Percentiles rank a stretch among this genome's conserved stretches.
Conservation (phyloP, 108 stramenopile genomes). For the Parietichytrium sp. region DNA sequence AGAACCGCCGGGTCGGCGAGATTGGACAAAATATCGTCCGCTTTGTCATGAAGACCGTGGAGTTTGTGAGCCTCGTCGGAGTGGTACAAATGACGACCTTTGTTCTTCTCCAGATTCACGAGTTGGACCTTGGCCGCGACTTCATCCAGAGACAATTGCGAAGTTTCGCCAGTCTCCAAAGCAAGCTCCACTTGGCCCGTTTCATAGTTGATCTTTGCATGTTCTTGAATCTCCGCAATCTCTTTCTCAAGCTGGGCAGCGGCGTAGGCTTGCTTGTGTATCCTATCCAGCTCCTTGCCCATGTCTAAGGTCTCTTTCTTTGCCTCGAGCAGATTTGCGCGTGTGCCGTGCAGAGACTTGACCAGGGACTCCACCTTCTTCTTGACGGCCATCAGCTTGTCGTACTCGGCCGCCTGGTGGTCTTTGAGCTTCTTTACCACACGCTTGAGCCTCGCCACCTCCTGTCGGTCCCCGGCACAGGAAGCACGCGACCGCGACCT, state of each 20-base stretch:
- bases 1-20: conserved; percentile 40
- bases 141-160: conserved; percentile 18
- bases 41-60: neutral
- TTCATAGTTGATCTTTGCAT: conserved; percentile 3
- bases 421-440: conserved; percentile 21
- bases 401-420: neutral
- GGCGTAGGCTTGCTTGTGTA: neutral
- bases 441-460: conserved; percentile 1
- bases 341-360: neutral
- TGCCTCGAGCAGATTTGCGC: neutral
- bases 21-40: conserved; percentile 22
- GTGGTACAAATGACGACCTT: neutral
- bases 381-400: conserved; percentile 9
- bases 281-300: conserved; percentile 26
- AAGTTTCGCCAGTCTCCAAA: conserved; percentile 20
- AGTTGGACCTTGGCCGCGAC: conserved; percentile 10
- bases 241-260: neutral
- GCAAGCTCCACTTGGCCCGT: conserved; percentile 31
- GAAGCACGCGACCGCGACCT: neutral
- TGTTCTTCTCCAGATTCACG: conserved; percentile 15
- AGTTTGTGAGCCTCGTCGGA: neutral
- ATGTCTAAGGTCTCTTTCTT: conserved; percentile 33
- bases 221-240: conserved; percentile 33
- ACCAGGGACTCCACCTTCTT: neutral
- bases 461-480: neutral